Evolutionary conservation across 2,329 filamentous ascomycete species (phyloP).

Genomic region (Neonectria ditissima): DNA sequence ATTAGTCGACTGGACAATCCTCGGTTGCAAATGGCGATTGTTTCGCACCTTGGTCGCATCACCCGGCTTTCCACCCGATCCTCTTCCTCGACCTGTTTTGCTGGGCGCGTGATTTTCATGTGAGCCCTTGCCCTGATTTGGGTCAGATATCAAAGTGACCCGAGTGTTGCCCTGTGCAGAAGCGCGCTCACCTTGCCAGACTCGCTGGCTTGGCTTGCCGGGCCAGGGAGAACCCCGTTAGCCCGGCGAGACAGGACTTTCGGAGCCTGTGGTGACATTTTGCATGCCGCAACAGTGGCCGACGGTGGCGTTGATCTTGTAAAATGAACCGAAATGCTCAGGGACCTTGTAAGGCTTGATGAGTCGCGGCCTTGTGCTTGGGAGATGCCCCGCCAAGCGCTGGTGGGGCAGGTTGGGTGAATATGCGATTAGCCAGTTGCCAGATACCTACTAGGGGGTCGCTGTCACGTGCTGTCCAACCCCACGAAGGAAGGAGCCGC

Average conservation of each 20-base stretch:
- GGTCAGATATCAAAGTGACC: constrained; percentile 38
- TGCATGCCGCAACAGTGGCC: constrained; percentile 46
- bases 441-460: constrained; percentile 3
- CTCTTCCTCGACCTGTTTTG: constrained; percentile 43
- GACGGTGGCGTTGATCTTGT: constrained; percentile 35
- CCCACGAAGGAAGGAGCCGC: constrained; percentile 10
- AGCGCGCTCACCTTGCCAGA: constrained; percentile 44
- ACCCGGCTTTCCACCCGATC: constrained; percentile 43
- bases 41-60: constrained; percentile 47
- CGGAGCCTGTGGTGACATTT: constrained; percentile 52
- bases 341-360: constrained; percentile 42
- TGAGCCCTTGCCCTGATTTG: constrained; percentile 39
- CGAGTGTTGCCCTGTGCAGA: constrained; percentile 19
- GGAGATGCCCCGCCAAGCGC: constrained; percentile 42
- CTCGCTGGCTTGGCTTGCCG: constrained; percentile 44
- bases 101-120: constrained; percentile 40
- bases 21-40: constrained; percentile 5
- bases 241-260: constrained; percentile 53
- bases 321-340: constrained; percentile 31
- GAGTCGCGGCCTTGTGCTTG: constrained; percentile 41
- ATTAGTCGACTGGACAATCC: constrained; percentile 31
- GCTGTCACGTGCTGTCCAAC: constrained; percentile 30
- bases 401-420: constrained; percentile 40
- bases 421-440: constrained; percentile 46
- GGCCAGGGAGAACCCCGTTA: constrained; percentile 46